Evolutionary conservation across 305 asterid genomes (phyloP), one percentile per base, ranked within the genome.

Genomic region (Fraxinus baroniana): DNA sequence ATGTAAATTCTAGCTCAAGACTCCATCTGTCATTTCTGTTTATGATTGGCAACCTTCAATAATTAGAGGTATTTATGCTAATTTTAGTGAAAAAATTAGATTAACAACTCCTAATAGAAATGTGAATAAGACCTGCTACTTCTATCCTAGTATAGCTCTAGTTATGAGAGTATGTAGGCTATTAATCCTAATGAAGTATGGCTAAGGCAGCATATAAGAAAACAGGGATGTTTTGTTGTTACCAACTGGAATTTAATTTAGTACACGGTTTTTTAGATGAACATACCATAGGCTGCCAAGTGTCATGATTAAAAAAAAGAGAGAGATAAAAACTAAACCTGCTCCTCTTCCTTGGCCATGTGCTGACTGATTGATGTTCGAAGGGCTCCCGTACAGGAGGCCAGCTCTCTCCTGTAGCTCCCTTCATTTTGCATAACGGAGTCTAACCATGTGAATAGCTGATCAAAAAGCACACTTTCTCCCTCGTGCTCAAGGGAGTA

Each of bases 341-440:
- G 99, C 86, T 96, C 99, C 91, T 96, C 99, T 90, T 96, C 99
- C 91, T 96, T 96, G 83, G 98, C 92, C 99, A 96, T 96, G 94
- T 96, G 99, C 90, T 96, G 99, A 90, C 93, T 90, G 87, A 96
- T 96, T 79, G 99, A 96, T 73, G 99, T 96, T 84, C 91, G 94
- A 80, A 96, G 95, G 22, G 99, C 98, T 78, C 99, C 97, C 0
- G 98, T 92, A 88, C 99, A 94, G 83, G 98, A 94, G 39, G 99
- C 98, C 89, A 96, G 83, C 90, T 96, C 98, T 89, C 94, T 90
- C 84, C 88, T 91, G 90, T 92, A 91, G 88, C 91, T 87, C 88
- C 93, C 97, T 82, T 93, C 95, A 44, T 89, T 92, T 82, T 87
- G 85, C 88, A 80, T 84, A 81, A 90, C 91, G 55, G 88, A 89